A percentile compares a stretch with the other conserved stretches of the same genome.
phyloP scores from a whole-genome alignment of 208 protist genomes.

The Acanthamoeba culbertsoni region DNA sequence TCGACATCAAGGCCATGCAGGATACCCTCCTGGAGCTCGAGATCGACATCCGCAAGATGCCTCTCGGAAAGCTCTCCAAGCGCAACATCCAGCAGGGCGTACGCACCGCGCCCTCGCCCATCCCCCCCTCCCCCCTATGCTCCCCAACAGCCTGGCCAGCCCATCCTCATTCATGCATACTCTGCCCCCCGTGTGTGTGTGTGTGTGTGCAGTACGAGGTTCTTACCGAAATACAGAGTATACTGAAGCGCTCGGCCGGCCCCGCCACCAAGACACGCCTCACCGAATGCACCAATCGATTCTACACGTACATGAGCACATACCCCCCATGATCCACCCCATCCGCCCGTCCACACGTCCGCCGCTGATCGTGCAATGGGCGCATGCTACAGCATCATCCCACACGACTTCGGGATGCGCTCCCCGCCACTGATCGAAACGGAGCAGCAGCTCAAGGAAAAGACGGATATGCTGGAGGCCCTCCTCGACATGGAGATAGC shows the following conservation, averaged over 20 bases:
- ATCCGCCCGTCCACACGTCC: too few species aligned
- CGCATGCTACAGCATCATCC: slow-evolving; percentile 60
- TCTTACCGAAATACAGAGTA: not conserved
- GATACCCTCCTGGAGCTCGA: slow-evolving; percentile 55
- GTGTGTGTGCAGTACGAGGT: not conserved
- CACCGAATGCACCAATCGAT: slow-evolving; percentile 37
- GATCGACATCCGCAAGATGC: slow-evolving; percentile 68
- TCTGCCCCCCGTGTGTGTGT: not conserved
- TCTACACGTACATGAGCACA: slow-evolving; percentile 62
- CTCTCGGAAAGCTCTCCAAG: slow-evolving; percentile 72
- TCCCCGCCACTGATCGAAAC: slow-evolving; percentile 49
- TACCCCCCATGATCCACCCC: too few species aligned
- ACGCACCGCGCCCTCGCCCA: not conserved
- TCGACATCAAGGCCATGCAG: slow-evolving; percentile 31
- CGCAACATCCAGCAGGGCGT: slow-evolving; percentile 64
- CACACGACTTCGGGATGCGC: not conserved
- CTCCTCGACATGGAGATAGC: slow-evolving; percentile 60
- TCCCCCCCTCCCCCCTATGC: not conserved
- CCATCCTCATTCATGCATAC: not conserved
- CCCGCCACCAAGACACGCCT: not conserved
- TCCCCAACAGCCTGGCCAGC: not conserved
- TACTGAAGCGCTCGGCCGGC: not conserved
- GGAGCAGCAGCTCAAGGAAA: slow-evolving; percentile 49
- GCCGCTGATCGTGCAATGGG: too few species aligned
- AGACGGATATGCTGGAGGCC: slow-evolving; percentile 59